Conservation (phyloP, 2,329 filamentous ascomycete species). For the Cadophora sp. region DNA sequence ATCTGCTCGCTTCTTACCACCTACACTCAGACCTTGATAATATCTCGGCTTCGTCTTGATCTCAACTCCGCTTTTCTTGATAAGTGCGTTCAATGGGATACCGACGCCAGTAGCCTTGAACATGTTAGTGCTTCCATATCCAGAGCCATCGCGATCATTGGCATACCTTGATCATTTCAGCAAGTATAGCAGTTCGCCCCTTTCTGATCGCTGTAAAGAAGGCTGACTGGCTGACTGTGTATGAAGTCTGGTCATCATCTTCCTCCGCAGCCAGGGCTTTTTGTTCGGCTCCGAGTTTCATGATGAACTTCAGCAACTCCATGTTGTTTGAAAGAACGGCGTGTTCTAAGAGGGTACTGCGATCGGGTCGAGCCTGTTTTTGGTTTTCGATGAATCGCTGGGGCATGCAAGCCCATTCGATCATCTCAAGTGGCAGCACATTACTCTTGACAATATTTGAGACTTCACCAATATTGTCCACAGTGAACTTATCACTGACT, state of each 20-base stretch:
- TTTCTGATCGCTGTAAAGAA: conserved; percentile 54
- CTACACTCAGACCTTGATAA: conserved; percentile 80
- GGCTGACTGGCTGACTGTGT: conserved; percentile 39
- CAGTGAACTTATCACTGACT: conserved; percentile 72
- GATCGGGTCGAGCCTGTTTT: conserved; percentile 18
- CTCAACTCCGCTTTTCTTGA: conserved; percentile 69
- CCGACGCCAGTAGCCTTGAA: conserved; percentile 65
- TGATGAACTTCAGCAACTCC: conserved; percentile 41
- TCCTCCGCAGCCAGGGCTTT: conserved; percentile 37
- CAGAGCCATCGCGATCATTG: neutral
- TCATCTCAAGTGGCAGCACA: conserved; percentile 59
- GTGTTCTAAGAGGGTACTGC: conserved; percentile 24
- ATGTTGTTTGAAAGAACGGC: conserved; percentile 39
- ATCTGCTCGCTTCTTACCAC: conserved; percentile 75
- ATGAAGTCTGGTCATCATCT: conserved; percentile 40
- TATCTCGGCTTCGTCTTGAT: conserved; percentile 69
- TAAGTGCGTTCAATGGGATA: conserved; percentile 70
- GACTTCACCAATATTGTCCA: conserved; percentile 77
- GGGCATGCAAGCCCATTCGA: conserved; percentile 51
- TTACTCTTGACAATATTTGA: conserved; percentile 72
- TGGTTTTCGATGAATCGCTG: conserved; percentile 39
- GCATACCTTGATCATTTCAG: conserved; percentile 64
- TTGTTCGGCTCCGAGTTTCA: conserved; percentile 39
- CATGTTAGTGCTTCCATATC: neutral
- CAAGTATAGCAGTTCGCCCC: conserved; percentile 63